These are phyloP conservation scores for Meyerozyma carpophila DNA, from an alignment of 1,139 yeast genomes.

Conservation along the genomic window DNA sequence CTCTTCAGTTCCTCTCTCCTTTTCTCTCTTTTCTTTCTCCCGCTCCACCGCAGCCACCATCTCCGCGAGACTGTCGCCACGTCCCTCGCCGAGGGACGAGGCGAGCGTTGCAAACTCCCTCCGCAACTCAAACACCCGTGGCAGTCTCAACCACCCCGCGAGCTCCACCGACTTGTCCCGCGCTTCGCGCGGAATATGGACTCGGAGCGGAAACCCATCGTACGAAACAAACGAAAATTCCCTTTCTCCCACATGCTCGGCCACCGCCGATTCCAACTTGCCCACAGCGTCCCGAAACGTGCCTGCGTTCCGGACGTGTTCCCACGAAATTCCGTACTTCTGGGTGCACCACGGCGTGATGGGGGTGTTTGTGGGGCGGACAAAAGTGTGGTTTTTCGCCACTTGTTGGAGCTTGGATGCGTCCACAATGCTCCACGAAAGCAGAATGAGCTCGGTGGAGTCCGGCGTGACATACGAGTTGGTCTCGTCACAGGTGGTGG, in stretches of 20 bases:
- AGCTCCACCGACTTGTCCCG: constrained; percentile 67
- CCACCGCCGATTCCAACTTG: constrained; percentile 46
- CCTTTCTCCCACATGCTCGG: constrained; percentile 36
- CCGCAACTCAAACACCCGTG: constrained; percentile 70
- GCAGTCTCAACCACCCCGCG: constrained; percentile 72
- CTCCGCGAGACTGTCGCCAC: constrained; percentile 33
- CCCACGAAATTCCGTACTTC: constrained; percentile 56
- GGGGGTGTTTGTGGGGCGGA: constrained; percentile 65
- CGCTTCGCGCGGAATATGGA: constrained; percentile 76
- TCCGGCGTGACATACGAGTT: constrained; percentile 56
- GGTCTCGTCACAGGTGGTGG: constrained; percentile 68
- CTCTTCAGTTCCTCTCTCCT: constrained; percentile 21
- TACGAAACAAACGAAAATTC: constrained; percentile 67
- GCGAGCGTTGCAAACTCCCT: constrained; percentile 53
- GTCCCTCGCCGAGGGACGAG: constrained; percentile 53
- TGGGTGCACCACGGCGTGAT: constrained; percentile 58
- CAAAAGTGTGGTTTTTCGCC: constrained; percentile 39
- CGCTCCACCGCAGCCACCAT: constrained; percentile 42
- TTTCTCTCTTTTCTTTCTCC: constrained; percentile 16
- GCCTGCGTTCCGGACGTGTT: constrained; percentile 49
- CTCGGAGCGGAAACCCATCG: constrained; percentile 66
- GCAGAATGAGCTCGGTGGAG: constrained; percentile 59
- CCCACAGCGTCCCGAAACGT: constrained; percentile 58
- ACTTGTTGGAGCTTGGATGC: constrained; percentile 30
- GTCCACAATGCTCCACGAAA: constrained; percentile 57